Percentiles rank a stretch among this genome's conserved stretches.
Evolutionary conservation across 345 rosid species (phyloP).

Genomic region (Alliaria petiolata): DNA sequence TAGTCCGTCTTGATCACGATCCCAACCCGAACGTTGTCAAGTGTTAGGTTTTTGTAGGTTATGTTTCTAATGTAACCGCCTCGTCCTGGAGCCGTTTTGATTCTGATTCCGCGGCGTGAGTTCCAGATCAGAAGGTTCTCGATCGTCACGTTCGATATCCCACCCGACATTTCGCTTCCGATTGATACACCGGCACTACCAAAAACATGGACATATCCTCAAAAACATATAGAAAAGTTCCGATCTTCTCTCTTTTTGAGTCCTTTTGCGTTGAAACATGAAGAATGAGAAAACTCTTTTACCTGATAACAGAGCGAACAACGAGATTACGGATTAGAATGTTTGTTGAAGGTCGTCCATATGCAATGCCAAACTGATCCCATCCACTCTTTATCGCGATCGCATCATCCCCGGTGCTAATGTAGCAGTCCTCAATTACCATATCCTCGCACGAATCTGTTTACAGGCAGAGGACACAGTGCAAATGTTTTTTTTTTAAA

Average conservation of each 20-base stretch:
- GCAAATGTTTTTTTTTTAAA: too few species aligned
- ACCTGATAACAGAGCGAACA: slow-evolving; percentile 96
- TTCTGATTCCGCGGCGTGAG: slow-evolving; percentile 82
- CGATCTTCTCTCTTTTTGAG: too few species aligned
- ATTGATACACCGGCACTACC: slow-evolving; percentile 86
- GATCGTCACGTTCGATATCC: slow-evolving; percentile 71
- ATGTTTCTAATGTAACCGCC: slow-evolving; percentile 70
- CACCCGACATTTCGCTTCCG: slow-evolving; percentile 95
- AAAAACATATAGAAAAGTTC: not conserved
- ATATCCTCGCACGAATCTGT: slow-evolving; percentile 94
- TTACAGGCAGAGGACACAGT: not conserved
- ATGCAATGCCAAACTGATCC: slow-evolving; percentile 96
- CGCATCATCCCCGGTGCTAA: slow-evolving; percentile 95
- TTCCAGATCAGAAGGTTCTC: slow-evolving; percentile 75
- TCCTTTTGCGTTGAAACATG: not conserved
- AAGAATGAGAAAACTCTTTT: slow-evolving; percentile 18
- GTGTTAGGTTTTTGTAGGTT: slow-evolving; percentile 64
- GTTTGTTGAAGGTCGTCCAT: slow-evolving; percentile 75
- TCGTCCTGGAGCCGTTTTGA: slow-evolving; percentile 90
- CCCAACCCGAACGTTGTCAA: slow-evolving; percentile 79
- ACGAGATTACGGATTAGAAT: slow-evolving; percentile 82
- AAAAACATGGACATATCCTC: not conserved
- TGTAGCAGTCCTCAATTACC: slow-evolving; percentile 93
- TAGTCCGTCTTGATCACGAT: slow-evolving; percentile 84
- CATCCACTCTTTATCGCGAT: slow-evolving; percentile 97